Base-by-base conservation (phyloP, 1,284 basidiomycete genomes). In the Tilletia horrida region DNA sequence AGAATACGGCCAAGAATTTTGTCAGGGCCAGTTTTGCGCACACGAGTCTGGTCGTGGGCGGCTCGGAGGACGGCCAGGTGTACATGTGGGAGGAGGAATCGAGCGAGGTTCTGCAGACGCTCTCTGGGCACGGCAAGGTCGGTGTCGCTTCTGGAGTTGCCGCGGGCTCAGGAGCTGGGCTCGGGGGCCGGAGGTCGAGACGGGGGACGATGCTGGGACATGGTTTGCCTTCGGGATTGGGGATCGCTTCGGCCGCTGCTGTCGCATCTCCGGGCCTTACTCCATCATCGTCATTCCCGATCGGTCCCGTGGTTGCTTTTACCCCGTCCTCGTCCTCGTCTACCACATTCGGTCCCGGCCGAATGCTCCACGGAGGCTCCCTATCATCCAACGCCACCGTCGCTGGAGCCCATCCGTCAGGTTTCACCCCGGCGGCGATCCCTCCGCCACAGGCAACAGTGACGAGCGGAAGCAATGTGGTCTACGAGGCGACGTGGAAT, bases 1-100 rank as follows among this genome's bases (percentile, higher is more conserved):
- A 84, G 71, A 85, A 85, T 70, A 85, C 84, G 11, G 83, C 83
- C 25, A 84, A 85, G 70, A 85, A 85, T 77, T 83, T 85, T 47
- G 83, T 85, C 59, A 79, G 84, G 7, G 81, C 81, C 31, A 73
- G 77, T 18, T 85, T 85, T 69, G 83, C 82, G 0, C 78, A 82
- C 45, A 78, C 82, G 14, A 80, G 79, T 13, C 75, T 85, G 62
- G 73, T 85, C 35, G 78, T 84, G 2, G 80, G 82, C 31, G 85
- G 85, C 0, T 83, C 82, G 1, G 84, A 85, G 67, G 84, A 82
- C 63, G 80, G 80, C 2, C 50, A 74, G 43, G 73, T 82, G 64
- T 81, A 81, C 66, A 73, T 82, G 71, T 82, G 77, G 77, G 78
- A 82, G 31, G 74, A 77, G 42, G 81, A 82, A 62, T 76, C 71